Conservation (phyloP, 108 stramenopile genomes). For the Mayamaea pseudoterrestris region DNA sequence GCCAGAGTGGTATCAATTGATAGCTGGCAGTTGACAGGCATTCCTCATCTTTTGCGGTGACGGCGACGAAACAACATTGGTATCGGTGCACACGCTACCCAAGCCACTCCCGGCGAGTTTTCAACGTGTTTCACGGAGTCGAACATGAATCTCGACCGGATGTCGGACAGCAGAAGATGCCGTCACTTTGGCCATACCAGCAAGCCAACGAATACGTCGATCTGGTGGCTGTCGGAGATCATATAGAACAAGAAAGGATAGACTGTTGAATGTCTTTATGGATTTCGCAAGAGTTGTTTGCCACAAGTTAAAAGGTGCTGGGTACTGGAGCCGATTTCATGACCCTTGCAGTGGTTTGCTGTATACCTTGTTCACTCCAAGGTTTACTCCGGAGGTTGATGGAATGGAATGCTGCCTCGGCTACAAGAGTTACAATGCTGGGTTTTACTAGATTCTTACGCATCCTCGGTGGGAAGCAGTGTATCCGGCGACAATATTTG, state of each 20-base stretch:
- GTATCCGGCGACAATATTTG: conserved; percentile 94
- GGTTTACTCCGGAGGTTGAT: conserved; percentile 89
- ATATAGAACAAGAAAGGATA: conserved; percentile 76
- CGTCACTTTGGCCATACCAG: conserved; percentile 68
- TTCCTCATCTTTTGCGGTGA: neutral
- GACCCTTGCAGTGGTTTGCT: conserved; percentile 97
- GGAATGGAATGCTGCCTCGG: conserved; percentile 85
- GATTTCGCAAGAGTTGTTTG: conserved; percentile 62
- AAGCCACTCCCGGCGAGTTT: conserved; percentile 57
- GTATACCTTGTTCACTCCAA: conserved; percentile 46
- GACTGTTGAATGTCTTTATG: conserved; percentile 72
- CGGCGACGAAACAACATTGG: neutral
- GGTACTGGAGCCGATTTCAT: conserved; percentile 90
- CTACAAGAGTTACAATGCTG: conserved; percentile 86
- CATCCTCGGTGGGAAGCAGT: conserved; percentile 94
- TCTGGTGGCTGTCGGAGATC: conserved; percentile 75
- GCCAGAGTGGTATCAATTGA: too few relatives aligned
- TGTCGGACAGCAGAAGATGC: neutral
- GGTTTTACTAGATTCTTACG: conserved; percentile 91
- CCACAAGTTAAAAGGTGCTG: conserved; percentile 30
- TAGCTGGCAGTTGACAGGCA: too few relatives aligned
- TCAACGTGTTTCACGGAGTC: conserved; percentile 68
- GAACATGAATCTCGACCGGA: conserved; percentile 18
- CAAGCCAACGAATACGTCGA: conserved; percentile 77
- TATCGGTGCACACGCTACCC: conserved; percentile 10